These are phyloP conservation scores for Yamagishiella unicocca DNA, from an alignment of 139 green algal genomes.

Conservation along the genomic window DNA sequence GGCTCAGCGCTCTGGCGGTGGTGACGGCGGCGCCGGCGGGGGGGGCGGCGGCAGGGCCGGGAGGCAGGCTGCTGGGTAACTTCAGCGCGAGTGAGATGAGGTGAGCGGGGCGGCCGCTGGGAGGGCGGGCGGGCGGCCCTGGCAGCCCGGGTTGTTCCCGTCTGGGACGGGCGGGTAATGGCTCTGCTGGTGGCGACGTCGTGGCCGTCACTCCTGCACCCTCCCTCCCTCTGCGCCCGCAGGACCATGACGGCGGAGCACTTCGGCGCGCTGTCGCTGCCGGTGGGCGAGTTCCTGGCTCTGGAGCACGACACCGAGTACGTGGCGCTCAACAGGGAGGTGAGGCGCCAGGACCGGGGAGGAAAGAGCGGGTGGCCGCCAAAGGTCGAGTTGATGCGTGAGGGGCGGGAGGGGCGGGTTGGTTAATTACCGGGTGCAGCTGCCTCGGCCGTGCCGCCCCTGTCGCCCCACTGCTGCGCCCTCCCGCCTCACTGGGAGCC, in stretches of 20 bases:
- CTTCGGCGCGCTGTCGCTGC: slow-evolving; percentile 84
- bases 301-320: slow-evolving; percentile 80
- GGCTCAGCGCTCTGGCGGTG: slow-evolving; percentile 53
- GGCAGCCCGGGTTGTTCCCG: too few species aligned
- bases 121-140: too few species aligned
- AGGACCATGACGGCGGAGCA: slow-evolving; percentile 75
- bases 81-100: slow-evolving; percentile 71
- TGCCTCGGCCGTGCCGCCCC: not conserved
- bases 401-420: not conserved
- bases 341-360: slow-evolving; percentile 12
- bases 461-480: too few species aligned
- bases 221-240: not conserved
- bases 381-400: not conserved
- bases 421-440: not conserved
- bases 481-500: too few species aligned
- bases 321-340: slow-evolving; percentile 46
- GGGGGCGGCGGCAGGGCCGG: not conserved
- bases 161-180: too few species aligned
- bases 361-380: not conserved
- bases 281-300: slow-evolving; percentile 89
- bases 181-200: too few species aligned
- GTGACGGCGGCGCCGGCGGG: not conserved
- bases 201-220: too few species aligned
- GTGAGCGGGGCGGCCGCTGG: not conserved
- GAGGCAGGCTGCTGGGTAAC: slow-evolving; percentile 61